Percentiles rank a stretch among this genome's conserved stretches.
Conservation (phyloP, 1,284 basidiomycete genomes). For the Austropuccinia psidii region DNA sequence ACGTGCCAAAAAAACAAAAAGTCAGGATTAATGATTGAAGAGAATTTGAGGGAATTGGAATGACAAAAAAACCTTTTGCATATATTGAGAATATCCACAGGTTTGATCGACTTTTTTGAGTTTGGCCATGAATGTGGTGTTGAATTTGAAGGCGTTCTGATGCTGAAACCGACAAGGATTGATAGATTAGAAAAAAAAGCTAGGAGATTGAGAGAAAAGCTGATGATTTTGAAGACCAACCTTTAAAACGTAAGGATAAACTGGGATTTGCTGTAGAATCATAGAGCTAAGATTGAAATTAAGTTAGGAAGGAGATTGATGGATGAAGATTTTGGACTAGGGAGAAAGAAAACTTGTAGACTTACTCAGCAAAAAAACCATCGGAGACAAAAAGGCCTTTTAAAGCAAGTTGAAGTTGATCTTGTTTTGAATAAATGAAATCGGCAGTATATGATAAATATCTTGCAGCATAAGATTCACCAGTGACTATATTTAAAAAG, state of each 20-base stretch:
- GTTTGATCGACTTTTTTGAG: conserved; percentile 54
- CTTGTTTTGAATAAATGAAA: conserved; percentile 40
- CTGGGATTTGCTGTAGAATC: neutral
- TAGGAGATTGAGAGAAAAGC: too few relatives aligned
- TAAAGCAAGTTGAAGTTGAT: conserved; percentile 41
- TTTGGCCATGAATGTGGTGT: conserved; percentile 56
- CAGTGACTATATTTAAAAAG: conserved; percentile 39
- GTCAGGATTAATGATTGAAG: neutral
- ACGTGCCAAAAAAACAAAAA: too few relatives aligned
- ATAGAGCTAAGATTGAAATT: neutral
- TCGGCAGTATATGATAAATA: conserved; percentile 50
- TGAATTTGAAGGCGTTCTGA: conserved; percentile 38
- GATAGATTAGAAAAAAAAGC: neutral
- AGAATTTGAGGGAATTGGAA: conserved; percentile 46
- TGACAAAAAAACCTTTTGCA: conserved; percentile 60
- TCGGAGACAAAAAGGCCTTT: conserved; percentile 46
- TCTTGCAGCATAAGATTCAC: conserved; percentile 48
- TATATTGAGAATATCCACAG: conserved; percentile 62
- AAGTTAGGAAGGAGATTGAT: neutral
- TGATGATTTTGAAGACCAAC: neutral
- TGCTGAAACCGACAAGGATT: too few relatives aligned
- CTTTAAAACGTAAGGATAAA: neutral
- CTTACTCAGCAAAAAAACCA: conserved; percentile 41
- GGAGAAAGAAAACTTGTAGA: neutral
- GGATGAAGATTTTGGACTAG: neutral